phyloP scores from a whole-genome alignment of 768 basidiomycete species.

The Tremella mesenterica region DNA sequence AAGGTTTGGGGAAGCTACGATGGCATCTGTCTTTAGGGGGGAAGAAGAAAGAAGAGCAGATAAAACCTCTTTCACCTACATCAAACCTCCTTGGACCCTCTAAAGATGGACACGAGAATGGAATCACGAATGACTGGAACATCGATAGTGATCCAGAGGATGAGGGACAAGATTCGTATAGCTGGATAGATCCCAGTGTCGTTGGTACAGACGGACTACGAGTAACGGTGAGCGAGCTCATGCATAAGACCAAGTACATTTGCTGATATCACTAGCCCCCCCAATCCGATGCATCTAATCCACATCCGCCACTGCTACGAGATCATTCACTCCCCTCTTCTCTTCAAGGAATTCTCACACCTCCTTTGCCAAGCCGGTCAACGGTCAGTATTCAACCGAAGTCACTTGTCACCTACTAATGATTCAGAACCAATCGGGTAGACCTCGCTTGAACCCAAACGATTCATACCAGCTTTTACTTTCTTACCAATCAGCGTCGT shows the following conservation, averaged over 20 bases:
- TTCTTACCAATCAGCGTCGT: conserved; percentile 22
- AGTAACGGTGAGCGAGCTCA: conserved; percentile 10
- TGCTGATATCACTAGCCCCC: not conserved
- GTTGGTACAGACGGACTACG: conserved; percentile 18
- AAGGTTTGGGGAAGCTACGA: not conserved
- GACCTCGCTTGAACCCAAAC: conserved; percentile 11
- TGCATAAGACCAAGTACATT: not conserved
- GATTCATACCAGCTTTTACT: conserved; percentile 32
- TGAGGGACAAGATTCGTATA: conserved; percentile 21
- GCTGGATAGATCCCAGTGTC: conserved; percentile 35
- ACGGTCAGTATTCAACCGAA: not conserved
- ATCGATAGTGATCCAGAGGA: conserved; percentile 20
- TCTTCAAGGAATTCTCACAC: too few species aligned
- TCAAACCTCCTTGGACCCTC: not conserved
- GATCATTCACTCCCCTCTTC: too few species aligned
- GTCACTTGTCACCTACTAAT: not conserved
- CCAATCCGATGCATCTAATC: not conserved
- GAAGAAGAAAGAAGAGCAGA: too few species aligned
- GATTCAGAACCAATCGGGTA: not conserved
- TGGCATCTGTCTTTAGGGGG: too few species aligned
- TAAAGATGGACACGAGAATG: not conserved
- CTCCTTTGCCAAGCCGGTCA: too few species aligned
- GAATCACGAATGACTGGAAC: conserved; percentile 19
- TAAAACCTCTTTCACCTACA: not conserved
- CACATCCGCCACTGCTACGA: too few species aligned